Evolutionary conservation across 1,284 basidiomycete species (phyloP).

Genomic region (Ganoderma lucidum): DNA sequence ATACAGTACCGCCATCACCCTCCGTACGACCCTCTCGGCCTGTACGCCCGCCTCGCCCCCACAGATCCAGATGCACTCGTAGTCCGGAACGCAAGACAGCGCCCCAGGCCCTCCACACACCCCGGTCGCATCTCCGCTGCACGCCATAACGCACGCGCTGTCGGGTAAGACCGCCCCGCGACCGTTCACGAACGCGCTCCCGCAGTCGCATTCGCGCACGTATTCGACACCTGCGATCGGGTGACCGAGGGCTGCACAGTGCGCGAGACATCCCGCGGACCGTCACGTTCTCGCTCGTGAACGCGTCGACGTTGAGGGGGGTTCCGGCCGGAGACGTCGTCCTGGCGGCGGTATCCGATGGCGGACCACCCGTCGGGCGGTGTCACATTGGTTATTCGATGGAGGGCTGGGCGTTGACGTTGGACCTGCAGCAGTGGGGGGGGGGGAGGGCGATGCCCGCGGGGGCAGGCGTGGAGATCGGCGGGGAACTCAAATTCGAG

Average conservation of each 20-base stretch:
- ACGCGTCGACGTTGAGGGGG: slow-evolving; percentile 35
- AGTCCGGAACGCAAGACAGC: slow-evolving; percentile 29
- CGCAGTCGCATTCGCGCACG: slow-evolving; percentile 39
- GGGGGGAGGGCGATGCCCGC: neutral
- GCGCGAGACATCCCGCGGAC: slow-evolving; percentile 30
- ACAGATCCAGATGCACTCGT: neutral
- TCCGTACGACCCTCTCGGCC: neutral
- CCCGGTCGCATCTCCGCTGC: slow-evolving; percentile 26
- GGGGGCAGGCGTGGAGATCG: neutral
- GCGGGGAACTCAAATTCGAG: slow-evolving; percentile 15
- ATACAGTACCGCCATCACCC: neutral
- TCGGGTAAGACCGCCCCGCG: slow-evolving; percentile 30
- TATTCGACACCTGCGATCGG: slow-evolving; percentile 37
- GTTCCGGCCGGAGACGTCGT: slow-evolving; percentile 20
- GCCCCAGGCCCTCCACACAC: slow-evolving; percentile 35
- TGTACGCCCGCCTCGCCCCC: neutral
- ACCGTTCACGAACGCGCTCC: slow-evolving; percentile 32
- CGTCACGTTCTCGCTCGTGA: slow-evolving; percentile 34
- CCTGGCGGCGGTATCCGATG: slow-evolving; percentile 2
- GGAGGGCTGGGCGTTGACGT: neutral
- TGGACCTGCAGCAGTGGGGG: too few relatives aligned
- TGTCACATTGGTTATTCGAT: neutral
- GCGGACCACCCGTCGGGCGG: neutral
- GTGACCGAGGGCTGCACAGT: slow-evolving; percentile 34
- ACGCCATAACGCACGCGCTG: slow-evolving; percentile 35